Evolutionary conservation across 1,284 basidiomycete species (phyloP), one percentile per base, ranked within the genome.

Genomic region (Phellopilus nigrolimitatus): DNA sequence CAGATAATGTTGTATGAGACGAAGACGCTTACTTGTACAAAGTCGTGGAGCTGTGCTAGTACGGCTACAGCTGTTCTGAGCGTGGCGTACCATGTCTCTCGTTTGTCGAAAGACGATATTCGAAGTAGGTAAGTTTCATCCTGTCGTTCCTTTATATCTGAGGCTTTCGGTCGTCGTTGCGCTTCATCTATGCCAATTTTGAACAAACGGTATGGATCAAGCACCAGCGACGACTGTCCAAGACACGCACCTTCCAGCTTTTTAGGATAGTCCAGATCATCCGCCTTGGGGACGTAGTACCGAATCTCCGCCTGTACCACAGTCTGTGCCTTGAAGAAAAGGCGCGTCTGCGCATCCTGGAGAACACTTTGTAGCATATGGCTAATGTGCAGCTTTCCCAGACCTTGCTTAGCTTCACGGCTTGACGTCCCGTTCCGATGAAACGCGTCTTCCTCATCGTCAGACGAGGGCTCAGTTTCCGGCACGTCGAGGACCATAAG

Each of bases 251-350:
- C 74, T 50, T 79, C 66, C 39, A 91, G 74, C 58, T 85, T 88
- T 49, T 83, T 84, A 13, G 93, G 92, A 68, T 93, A 97, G 13
- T 84, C 81, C 33, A 97, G 66, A 65, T 95, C 94, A 58, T 82
- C 83, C 4, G 76, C 68, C 58, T 80, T 87, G 0, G 91, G 84
- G 0, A 75, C 74, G 66, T 88, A 95, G 62, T 89, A 84, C 60
- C 86, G 72, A 37, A 97, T 91, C 45, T 97, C 93, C 25, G 80
- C 78, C 62, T 94, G 88, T 40, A 97, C 82, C 43, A 95, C 77
- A 1, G 90, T 79, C 67, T 97, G 93, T 6, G 93, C 93, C 62
- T 95, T 88, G 75, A 97, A 97, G 59, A 97, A 91, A 46, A 97
- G 68, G 47, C 92, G 72, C 4, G 94, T 97, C 71, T 97, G 94